Conservation (phyloP, 1,139 yeast genomes). For the Blastobotrys capitulatus region DNA sequence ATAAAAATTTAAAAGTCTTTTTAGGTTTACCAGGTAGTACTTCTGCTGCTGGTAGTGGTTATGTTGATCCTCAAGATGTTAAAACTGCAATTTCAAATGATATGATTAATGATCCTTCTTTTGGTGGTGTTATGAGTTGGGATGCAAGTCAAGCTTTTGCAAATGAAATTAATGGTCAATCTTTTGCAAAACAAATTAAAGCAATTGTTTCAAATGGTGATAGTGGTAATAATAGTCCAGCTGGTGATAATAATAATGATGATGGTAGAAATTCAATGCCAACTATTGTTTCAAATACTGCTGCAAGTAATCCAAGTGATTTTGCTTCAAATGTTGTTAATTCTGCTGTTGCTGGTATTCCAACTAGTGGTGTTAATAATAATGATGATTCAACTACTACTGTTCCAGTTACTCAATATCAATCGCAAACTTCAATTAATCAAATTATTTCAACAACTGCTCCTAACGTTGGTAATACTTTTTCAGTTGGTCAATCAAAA, state of each 20-base stretch:
- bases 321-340: slow-evolving; percentile 7
- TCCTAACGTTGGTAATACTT: slow-evolving; percentile 6
- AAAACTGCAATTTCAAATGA: slow-evolving; percentile 21
- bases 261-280: slow-evolving; percentile 3
- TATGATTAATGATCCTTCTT: slow-evolving; percentile 41
- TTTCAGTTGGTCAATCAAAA: not conserved
- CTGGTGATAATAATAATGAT: not conserved
- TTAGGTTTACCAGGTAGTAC: slow-evolving; percentile 72
- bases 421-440: not conserved
- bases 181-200: slow-evolving; percentile 44
- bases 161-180: slow-evolving; percentile 44
- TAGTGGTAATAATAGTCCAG: slow-evolving; percentile 12
- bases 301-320: slow-evolving; percentile 15
- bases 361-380: not conserved
- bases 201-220: slow-evolving; percentile 25
- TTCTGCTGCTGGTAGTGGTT: slow-evolving; percentile 67
- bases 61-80: slow-evolving; percentile 35
- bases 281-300: slow-evolving; percentile 15
- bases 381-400: slow-evolving; percentile 11
- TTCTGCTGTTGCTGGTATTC: not conserved
- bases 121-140: slow-evolving; percentile 90
- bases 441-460: slow-evolving; percentile 15
- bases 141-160: slow-evolving; percentile 78
- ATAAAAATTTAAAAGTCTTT: slow-evolving; percentile 53
- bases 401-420: not conserved